A percentile compares a stretch with the other conserved stretches of the same genome.
These are phyloP conservation scores for Pythium aphanidermatum DNA, from an alignment of 352 stramenopile species.

Conservation along the genomic window DNA sequence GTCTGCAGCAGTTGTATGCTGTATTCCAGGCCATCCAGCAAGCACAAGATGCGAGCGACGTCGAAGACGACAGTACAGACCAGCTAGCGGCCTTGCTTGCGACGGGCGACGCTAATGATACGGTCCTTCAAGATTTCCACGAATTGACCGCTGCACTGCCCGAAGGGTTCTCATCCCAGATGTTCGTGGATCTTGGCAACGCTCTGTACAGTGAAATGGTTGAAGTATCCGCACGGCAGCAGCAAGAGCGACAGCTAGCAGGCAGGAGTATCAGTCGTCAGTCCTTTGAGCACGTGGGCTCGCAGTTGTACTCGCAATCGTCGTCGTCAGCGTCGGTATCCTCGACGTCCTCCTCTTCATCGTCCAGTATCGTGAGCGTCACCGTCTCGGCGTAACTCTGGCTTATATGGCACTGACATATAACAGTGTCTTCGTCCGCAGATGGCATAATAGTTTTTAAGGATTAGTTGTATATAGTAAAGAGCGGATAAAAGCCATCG, in stretches of 20 bases:
- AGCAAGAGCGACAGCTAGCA: conserved; percentile 16
- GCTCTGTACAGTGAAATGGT: conserved; percentile 70
- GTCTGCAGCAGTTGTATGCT: conserved; percentile 50
- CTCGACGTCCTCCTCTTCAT: too few species aligned
- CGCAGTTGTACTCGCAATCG: conserved; percentile 46
- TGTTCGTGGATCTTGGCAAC: conserved; percentile 65
- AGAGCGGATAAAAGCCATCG: neutral
- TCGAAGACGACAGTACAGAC: conserved; percentile 17
- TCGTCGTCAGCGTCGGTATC: too few species aligned
- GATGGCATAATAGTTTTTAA: neutral
- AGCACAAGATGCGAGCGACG: conserved; percentile 21
- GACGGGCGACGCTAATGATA: conserved; percentile 21
- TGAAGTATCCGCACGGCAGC: conserved; percentile 29
- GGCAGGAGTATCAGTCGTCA: conserved; percentile 30
- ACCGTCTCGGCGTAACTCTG: conserved; percentile 34
- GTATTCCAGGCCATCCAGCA: conserved; percentile 40
- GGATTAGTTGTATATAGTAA: neutral
- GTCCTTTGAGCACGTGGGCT: conserved; percentile 43
- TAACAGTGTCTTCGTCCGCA: neutral
- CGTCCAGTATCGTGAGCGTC: conserved; percentile 19
- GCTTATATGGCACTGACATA: neutral
- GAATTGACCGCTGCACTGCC: conserved; percentile 42
- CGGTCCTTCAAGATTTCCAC: conserved; percentile 42
- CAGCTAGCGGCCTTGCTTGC: conserved; percentile 7
- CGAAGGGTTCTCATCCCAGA: conserved; percentile 61